Percentiles rank a stretch among this genome's conserved stretches.
Evolutionary conservation across 192 early-diverging fungal genomes (phyloP).

Genomic region (Coemansia sp.): DNA sequence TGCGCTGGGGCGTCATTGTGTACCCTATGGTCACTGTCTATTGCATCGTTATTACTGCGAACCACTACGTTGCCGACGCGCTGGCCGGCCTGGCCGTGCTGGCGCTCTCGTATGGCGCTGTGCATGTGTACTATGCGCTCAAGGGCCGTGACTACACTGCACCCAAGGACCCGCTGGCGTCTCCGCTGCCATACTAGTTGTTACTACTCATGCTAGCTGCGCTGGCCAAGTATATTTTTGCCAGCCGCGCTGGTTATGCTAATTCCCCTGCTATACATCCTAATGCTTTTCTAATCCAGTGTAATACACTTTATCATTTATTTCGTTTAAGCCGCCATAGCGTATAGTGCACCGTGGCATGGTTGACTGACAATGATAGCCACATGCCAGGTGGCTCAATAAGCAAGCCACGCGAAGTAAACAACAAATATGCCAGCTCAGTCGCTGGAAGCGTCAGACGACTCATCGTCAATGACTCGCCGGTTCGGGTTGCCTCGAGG

Average conservation of each 20-base stretch:
- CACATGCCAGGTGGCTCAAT: neutral
- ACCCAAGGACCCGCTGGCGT: conserved; percentile 14
- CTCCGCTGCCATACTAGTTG: conserved; percentile 2
- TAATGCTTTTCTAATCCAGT: neutral
- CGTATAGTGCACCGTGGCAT: neutral
- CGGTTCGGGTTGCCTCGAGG: conserved; percentile 18
- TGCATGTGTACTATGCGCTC: conserved; percentile 38
- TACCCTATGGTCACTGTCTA: conserved; percentile 54
- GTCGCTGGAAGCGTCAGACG: conserved; percentile 5
- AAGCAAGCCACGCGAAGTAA: neutral
- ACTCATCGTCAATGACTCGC: neutral
- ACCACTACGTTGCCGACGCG: conserved; percentile 53
- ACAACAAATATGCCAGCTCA: no score
- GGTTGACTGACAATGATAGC: neutral
- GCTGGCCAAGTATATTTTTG: neutral
- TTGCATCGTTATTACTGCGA: conserved; percentile 54
- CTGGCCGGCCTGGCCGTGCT: conserved; percentile 44
- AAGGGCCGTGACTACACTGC: conserved; percentile 21
- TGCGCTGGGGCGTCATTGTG: conserved; percentile 47
- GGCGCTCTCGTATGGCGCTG: conserved; percentile 47
- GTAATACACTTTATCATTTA: neutral
- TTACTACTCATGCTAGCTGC: neutral
- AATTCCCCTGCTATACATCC: neutral
- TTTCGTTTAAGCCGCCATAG: neutral
- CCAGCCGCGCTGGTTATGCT: neutral